Evolutionary conservation across 768 basidiomycete species (phyloP).

Genomic region (Amanita polypyramis): DNA sequence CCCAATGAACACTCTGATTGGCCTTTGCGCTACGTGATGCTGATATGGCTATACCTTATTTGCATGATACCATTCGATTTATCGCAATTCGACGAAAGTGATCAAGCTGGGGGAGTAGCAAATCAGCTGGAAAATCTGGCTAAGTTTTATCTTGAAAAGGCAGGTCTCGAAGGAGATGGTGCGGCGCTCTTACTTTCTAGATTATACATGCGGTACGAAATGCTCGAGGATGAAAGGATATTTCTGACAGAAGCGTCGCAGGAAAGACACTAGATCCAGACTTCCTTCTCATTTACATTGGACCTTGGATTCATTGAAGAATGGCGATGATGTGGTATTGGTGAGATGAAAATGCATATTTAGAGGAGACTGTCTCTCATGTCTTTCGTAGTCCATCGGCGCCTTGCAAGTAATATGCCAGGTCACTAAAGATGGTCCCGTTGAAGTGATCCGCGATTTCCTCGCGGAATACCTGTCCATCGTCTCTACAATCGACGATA

Average conservation of each 20-base stretch:
- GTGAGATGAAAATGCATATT: constrained; percentile 24
- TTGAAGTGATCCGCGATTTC: constrained; percentile 37
- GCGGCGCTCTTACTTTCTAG: constrained; percentile 75
- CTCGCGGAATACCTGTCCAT: constrained; percentile 35
- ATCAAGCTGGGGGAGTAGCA: constrained; percentile 43
- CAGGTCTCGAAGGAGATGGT: constrained; percentile 80
- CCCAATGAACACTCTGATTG: constrained; percentile 45
- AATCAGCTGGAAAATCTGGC: constrained; percentile 45
- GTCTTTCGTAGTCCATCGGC: constrained; percentile 46
- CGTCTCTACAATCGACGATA: constrained; percentile 29
- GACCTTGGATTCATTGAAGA: constrained; percentile 28
- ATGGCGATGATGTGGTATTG: constrained; percentile 34
- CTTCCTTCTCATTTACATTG: constrained; percentile 45
- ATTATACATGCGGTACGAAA: constrained; percentile 63
- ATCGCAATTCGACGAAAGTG: constrained; percentile 66
- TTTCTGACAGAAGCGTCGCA: constrained; percentile 14
- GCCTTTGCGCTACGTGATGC: constrained; percentile 72
- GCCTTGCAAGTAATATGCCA: constrained; percentile 61
- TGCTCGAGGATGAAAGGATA: not conserved
- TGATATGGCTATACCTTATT: constrained; percentile 92
- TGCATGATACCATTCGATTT: constrained; percentile 92
- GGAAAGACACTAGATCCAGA: constrained; percentile 45
- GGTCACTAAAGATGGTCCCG: constrained; percentile 52
- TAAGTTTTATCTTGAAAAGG: constrained; percentile 44
- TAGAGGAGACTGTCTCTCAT: not conserved